Evolutionary conservation across 177 flowering plant species (phyloP).

Genomic region (Vitis hybrid): DNA sequence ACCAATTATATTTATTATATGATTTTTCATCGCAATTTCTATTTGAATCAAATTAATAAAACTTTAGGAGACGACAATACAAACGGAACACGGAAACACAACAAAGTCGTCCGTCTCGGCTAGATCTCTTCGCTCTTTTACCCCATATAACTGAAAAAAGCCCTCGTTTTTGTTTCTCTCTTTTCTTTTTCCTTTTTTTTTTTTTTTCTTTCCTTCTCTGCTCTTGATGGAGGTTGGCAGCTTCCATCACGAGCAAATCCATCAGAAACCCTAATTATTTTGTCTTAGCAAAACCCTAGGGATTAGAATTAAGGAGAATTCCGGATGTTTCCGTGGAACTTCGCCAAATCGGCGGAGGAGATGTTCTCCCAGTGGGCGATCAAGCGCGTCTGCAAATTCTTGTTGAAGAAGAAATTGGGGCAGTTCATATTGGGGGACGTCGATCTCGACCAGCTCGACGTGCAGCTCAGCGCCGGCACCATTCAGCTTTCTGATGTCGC

Average conservation of each 20-base stretch:
- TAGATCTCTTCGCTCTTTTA: no score
- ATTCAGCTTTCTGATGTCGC: slow-evolving; percentile 86
- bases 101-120: no score
- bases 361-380: slow-evolving; percentile 78
- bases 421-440: slow-evolving; percentile 79
- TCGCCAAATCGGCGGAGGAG: slow-evolving; percentile 77
- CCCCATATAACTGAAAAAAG: no score
- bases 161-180: neutral
- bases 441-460: slow-evolving; percentile 88
- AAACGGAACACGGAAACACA: no score
- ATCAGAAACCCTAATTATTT: slow-evolving; percentile 7
- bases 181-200: neutral
- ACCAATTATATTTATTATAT: no score
- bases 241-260: slow-evolving; percentile 7
- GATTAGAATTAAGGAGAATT: neutral
- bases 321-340: slow-evolving; percentile 61
- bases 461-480: slow-evolving; percentile 78
- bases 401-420: slow-evolving; percentile 91
- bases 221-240: slow-evolving; percentile 1
- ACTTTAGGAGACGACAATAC: no score
- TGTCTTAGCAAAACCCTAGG: no score
- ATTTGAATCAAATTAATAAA: no score
- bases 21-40: no score
- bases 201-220: neutral
- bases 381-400: slow-evolving; percentile 65